Conservation (phyloP, 768 basidiomycete genomes). For the Rhizopogon vesiculosus region DNA sequence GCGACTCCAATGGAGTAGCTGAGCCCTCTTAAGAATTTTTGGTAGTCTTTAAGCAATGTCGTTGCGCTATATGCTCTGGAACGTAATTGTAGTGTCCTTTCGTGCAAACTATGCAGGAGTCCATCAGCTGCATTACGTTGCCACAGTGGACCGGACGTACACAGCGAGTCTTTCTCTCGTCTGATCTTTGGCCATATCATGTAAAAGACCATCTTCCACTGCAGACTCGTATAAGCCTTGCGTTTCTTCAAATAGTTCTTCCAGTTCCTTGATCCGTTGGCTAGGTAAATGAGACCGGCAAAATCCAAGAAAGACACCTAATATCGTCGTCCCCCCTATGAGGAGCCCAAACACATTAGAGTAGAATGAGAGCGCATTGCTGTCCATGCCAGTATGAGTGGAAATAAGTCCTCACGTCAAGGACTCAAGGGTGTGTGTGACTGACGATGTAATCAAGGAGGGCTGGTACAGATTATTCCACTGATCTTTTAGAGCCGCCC, state of each 20-base stretch:
- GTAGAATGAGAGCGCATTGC: not conserved
- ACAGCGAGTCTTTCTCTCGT: not conserved
- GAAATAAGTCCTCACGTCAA: too few relatives aligned
- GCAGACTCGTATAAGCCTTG: not conserved
- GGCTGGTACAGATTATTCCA: not conserved
- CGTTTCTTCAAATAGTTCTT: not conserved
- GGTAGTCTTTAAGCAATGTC: not conserved
- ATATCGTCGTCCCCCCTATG: not conserved
- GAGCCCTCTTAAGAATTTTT: not conserved
- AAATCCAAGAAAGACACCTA: not conserved
- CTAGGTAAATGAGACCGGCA: not conserved
- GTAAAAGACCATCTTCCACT: not conserved
- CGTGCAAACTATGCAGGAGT: not conserved
- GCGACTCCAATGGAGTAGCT: not conserved
- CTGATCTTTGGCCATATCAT: not conserved
- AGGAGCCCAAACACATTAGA: conserved; percentile 2
- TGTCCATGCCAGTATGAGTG: not conserved
- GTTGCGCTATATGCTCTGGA: not conserved
- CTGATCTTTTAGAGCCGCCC: not conserved
- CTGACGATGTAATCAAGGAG: not conserved
- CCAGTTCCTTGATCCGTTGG: conserved; percentile 1
- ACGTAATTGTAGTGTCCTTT: not conserved
- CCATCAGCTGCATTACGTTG: not conserved
- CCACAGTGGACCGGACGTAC: not conserved
- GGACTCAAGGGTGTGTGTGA: too few relatives aligned